Percentiles rank a stretch among this genome's conserved stretches.
Conservation (phyloP, 1,139 yeast genomes). For the Pichia inconspicua region DNA sequence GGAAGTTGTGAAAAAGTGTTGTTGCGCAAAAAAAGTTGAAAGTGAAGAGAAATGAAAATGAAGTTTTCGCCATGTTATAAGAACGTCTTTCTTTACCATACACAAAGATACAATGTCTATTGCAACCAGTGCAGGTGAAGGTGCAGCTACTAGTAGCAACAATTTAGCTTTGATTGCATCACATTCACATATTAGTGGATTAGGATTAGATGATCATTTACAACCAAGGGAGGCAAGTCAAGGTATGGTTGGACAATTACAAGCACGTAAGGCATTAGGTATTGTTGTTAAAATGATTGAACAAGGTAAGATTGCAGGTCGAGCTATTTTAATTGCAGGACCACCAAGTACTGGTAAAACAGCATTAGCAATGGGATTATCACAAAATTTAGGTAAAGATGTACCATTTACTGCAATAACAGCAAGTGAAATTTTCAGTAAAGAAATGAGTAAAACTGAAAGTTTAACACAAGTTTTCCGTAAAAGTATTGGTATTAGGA, state of each 20-base stretch:
- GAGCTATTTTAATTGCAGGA: conserved; percentile 93
- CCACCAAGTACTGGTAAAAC: conserved; percentile 99
- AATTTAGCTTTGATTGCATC: conserved; percentile 76
- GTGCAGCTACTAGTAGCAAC: conserved; percentile 3
- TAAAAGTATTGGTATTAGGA: conserved; percentile 88
- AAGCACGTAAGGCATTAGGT: conserved; percentile 95
- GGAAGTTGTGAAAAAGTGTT: neutral
- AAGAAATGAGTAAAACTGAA: conserved; percentile 91
- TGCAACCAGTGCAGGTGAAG: conserved; percentile 26
- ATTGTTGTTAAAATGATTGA: conserved; percentile 87
- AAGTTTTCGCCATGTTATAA: neutral
- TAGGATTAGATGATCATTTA: conserved; percentile 86
- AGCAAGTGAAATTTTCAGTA: conserved; percentile 86
- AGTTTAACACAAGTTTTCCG: conserved; percentile 94
- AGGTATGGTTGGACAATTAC: conserved; percentile 97
- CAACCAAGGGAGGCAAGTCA: conserved; percentile 74
- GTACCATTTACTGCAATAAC: conserved; percentile 96
- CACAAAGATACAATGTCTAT: conserved; percentile 32
- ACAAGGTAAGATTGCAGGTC: conserved; percentile 91
- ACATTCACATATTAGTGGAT: conserved; percentile 92
- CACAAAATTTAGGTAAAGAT: conserved; percentile 81
- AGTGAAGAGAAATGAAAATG: neutral
- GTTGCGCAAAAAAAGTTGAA: neutral
- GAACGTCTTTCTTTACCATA: neutral
- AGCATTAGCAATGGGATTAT: conserved; percentile 95